These are phyloP conservation scores for Ustulina deusta DNA, from an alignment of 2,329 filamentous ascomycete species.

Conservation along the genomic window DNA sequence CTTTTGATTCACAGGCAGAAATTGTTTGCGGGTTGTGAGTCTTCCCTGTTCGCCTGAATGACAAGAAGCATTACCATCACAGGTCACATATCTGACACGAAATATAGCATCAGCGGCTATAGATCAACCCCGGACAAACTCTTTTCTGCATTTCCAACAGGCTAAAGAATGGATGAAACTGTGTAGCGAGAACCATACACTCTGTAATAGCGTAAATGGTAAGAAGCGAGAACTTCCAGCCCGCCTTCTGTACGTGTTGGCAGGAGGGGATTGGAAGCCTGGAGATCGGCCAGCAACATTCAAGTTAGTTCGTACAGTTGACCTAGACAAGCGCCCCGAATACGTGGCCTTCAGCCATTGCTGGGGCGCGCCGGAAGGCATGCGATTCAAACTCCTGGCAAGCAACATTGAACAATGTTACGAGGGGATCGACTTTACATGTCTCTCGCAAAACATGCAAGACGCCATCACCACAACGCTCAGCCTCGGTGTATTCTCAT, in stretches of 20 bases:
- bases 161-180: constrained; percentile 15
- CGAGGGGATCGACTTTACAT: not conserved
- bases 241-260: not conserved
- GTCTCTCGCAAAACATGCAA: not conserved
- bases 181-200: constrained; percentile 10
- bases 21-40: not conserved
- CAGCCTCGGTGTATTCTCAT: not conserved
- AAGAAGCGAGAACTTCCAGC: not conserved
- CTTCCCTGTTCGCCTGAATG: not conserved
- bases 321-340: constrained; percentile 1
- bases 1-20: not conserved
- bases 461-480: constrained; percentile 1
- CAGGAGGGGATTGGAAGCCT: not conserved
- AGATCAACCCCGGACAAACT: not conserved
- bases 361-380: constrained; percentile 6
- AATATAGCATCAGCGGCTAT: not conserved
- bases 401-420: constrained; percentile 13
- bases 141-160: constrained; percentile 2
- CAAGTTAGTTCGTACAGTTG: not conserved
- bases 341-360: constrained; percentile 25
- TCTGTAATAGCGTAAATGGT: not conserved
- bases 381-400: constrained; percentile 13
- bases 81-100: not conserved
- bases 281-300: not conserved
- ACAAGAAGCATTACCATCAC: not conserved